A percentile compares a stretch with the other conserved stretches of the same genome.
Evolutionary conservation across 768 basidiomycete genomes (phyloP).

Genomic region (Mycena epipterygia): DNA sequence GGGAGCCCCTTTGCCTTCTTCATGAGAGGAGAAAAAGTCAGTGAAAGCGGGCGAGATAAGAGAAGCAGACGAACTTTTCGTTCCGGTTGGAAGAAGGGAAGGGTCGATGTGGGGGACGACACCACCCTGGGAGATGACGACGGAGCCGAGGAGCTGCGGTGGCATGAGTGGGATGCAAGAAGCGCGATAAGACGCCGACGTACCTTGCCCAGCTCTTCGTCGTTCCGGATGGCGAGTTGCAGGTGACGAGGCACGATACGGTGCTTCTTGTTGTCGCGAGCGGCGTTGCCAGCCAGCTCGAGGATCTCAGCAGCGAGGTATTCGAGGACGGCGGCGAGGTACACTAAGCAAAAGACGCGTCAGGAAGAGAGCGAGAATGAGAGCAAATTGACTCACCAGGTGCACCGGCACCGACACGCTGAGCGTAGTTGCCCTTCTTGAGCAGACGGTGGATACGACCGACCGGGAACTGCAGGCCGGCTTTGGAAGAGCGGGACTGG

Average conservation of each 20-base stretch:
- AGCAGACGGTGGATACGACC: constrained; percentile 86
- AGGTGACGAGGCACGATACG: constrained; percentile 91
- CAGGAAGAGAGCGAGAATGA: background rate
- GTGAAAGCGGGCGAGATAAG: too few species aligned
- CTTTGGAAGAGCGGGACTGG: constrained; percentile 74
- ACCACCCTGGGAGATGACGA: constrained; percentile 94
- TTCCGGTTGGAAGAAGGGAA: constrained; percentile 23
- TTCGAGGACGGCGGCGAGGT: constrained; percentile 87
- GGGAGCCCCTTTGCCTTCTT: background rate
- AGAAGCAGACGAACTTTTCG: background rate
- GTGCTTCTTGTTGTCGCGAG: constrained; percentile 82
- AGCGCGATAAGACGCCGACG: background rate
- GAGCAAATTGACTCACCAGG: constrained; percentile 59
- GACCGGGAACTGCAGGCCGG: constrained; percentile 81
- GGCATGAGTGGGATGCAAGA: background rate
- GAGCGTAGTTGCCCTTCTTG: constrained; percentile 84
- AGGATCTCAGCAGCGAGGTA: constrained; percentile 90
- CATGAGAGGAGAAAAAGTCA: background rate
- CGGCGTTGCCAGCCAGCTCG: constrained; percentile 86
- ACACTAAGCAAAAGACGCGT: constrained; percentile 60
- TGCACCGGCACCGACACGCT: constrained; percentile 84
- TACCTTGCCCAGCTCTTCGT: constrained; percentile 68
- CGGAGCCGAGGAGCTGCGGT: constrained; percentile 79
- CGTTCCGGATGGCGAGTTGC: constrained; percentile 88
- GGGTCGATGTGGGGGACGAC: constrained; percentile 73